Evolutionary conservation across 768 basidiomycete genomes (phyloP), one percentile per base, ranked within the genome.

Genomic region (Boletus huronensis): DNA sequence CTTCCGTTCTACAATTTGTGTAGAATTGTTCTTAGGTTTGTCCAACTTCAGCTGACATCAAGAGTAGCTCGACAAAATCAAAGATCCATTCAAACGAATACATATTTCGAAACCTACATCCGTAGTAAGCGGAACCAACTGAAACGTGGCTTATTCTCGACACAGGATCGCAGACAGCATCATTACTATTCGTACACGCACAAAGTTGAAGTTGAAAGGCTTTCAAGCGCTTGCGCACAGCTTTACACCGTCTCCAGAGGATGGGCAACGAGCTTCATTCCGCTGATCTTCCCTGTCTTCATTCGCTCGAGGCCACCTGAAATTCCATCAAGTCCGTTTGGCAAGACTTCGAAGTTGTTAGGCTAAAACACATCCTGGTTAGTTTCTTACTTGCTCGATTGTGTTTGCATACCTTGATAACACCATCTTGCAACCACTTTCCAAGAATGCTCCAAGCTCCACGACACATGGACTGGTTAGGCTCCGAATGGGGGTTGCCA

Each of bases 221-320:
- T 46, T 28, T 14, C 11, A 36, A 34, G 6, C 28, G 8, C 7
- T 46, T 14, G 23, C 29, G 23, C 19, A 36, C 6, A 11, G 6
- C 23, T 56, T 56, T 48, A 70, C 48, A 39, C 55, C 7, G 72
- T 73, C 36, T 78, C 74, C 53, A 72, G 72, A 17, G 77, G 78
- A 50, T 65, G 72, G 1, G 55, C 74, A 9, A 81, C 69, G 19
- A 81, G 59, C 60, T 81, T 81, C 16, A 55, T 62, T 5, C 74
- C 79, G n/a, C 76, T 78, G 29, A 79, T 68, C 50, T 74, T 52
- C 9, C 73, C 69, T 3, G 57, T 55, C 61, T 63, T 65, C 60
- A 80, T 40, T 55, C 63, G 64, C 42, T 73, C 65, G 28, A 81
- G 58, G 2, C 74, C 78, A 10, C 49, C 67, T 0, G 53, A 38